phyloP scores from a whole-genome alignment of 495 filamentous ascomycete genomes.

The Podospora appendiculata region DNA sequence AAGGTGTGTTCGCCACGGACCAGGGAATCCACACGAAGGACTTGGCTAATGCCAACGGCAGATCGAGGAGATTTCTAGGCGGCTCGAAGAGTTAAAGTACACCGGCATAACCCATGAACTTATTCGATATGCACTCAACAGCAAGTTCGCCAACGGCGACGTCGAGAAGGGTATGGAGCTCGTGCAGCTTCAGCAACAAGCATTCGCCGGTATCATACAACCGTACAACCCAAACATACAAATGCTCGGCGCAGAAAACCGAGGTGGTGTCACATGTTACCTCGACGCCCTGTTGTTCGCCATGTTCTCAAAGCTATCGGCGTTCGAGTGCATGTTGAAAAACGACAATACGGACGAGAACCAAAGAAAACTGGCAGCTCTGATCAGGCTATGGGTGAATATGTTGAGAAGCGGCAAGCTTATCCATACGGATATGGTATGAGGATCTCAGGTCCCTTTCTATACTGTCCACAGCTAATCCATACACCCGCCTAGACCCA shows the following conservation, averaged over 20 bases:
- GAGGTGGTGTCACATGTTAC: slow-evolving; percentile 82
- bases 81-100: slow-evolving; percentile 45
- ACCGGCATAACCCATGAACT: slow-evolving; percentile 51
- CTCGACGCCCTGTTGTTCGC: slow-evolving; percentile 88
- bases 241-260: slow-evolving; percentile 81
- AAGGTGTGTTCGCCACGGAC: slow-evolving; percentile 21
- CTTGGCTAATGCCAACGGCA: slow-evolving; percentile 17
- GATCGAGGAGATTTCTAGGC: slow-evolving; percentile 48
- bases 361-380: slow-evolving; percentile 59
- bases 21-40: no score
- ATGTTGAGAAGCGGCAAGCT: slow-evolving; percentile 76
- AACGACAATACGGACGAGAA: slow-evolving; percentile 55
- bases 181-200: slow-evolving; percentile 65
- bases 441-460: slow-evolving; percentile 11
- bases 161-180: slow-evolving; percentile 67
- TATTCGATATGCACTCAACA: slow-evolving; percentile 60
- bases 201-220: slow-evolving; percentile 72
- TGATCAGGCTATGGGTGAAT: slow-evolving; percentile 89
- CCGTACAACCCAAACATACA: slow-evolving; percentile 60
- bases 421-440: slow-evolving; percentile 78
- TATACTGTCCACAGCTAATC: slow-evolving; percentile 12
- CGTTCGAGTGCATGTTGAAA: slow-evolving; percentile 82
- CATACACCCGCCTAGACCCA: slow-evolving; percentile 52
- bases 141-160: slow-evolving; percentile 59
- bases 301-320: slow-evolving; percentile 86